Percentiles rank a stretch among this genome's conserved stretches.
phyloP scores from a whole-genome alignment of 306 rosid genomes.

The Argentina anserina region DNA sequence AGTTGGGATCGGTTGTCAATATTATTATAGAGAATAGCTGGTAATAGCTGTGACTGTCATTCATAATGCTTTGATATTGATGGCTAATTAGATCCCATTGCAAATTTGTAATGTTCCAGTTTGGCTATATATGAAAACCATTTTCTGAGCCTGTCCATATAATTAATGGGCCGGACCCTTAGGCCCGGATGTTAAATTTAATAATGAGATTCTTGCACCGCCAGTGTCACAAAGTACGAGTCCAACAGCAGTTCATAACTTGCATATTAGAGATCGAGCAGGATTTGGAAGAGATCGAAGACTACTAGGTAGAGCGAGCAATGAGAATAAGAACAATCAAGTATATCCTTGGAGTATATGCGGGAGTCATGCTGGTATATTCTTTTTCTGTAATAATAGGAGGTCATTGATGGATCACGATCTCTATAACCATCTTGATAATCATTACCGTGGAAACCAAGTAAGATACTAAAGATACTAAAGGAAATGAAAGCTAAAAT shows the following conservation, averaged over 20 bases:
- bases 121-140: too few relatives aligned
- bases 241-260: too few relatives aligned
- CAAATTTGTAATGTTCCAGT: too few relatives aligned
- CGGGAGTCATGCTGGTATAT: constrained; percentile 16
- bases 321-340: neutral
- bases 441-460: too few relatives aligned
- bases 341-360: constrained; percentile 14
- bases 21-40: neutral
- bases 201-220: neutral
- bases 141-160: too few relatives aligned
- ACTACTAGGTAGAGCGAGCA: neutral
- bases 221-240: too few relatives aligned
- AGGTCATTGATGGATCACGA: too few relatives aligned
- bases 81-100: neutral
- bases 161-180: neutral
- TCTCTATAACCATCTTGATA: too few relatives aligned
- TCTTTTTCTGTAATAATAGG: neutral
- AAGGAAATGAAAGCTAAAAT: too few relatives aligned
- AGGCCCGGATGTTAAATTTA: neutral
- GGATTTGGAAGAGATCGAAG: neutral
- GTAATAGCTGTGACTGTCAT: constrained; percentile 1
- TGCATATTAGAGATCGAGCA: too few relatives aligned
- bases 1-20: neutral
- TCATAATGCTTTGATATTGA: neutral
- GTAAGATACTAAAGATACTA: too few relatives aligned